These are phyloP conservation scores for Eucalyptus curtisii DNA, from an alignment of 345 rosid genomes.

Conservation along the genomic window DNA sequence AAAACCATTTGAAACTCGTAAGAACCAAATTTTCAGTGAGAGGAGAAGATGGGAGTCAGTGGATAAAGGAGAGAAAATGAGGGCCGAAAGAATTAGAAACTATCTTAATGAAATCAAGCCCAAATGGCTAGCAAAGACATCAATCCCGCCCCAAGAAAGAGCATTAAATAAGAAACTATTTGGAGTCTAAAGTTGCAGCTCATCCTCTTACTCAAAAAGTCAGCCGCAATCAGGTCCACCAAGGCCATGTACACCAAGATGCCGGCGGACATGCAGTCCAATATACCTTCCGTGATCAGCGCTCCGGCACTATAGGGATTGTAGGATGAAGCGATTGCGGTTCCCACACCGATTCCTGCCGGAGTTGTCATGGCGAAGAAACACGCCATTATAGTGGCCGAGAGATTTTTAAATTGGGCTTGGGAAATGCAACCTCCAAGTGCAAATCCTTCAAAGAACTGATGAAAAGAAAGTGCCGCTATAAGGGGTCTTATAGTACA, in stretches of 20 bases:
- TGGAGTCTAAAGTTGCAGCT: constrained; percentile 79
- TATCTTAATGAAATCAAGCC: constrained; percentile 21
- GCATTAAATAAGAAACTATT: constrained; percentile 52
- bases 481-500: constrained; percentile 83
- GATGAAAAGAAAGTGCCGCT: constrained; percentile 83
- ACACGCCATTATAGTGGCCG: constrained; percentile 57
- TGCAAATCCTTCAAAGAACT: constrained; percentile 95
- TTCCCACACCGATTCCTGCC: constrained; percentile 55
- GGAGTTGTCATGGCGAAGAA: constrained; percentile 80
- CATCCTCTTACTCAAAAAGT: constrained; percentile 84
- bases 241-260: constrained; percentile 92
- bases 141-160: constrained; percentile 85
- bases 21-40: background rate
- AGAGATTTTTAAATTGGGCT: constrained; percentile 42
- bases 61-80: background rate
- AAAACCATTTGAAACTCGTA: background rate
- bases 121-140: constrained; percentile 84
- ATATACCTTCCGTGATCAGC: constrained; percentile 57
- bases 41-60: background rate
- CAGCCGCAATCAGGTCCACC: constrained; percentile 87
- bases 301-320: constrained; percentile 50
- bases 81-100: background rate
- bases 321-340: constrained; percentile 47
- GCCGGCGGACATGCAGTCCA: constrained; percentile 82
- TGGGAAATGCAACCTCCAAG: constrained; percentile 91